A percentile compares a stretch with the other conserved stretches of the same genome.
Conservation (phyloP, 2,329 filamentous ascomycete species). For the Xylaria digitata region DNA sequence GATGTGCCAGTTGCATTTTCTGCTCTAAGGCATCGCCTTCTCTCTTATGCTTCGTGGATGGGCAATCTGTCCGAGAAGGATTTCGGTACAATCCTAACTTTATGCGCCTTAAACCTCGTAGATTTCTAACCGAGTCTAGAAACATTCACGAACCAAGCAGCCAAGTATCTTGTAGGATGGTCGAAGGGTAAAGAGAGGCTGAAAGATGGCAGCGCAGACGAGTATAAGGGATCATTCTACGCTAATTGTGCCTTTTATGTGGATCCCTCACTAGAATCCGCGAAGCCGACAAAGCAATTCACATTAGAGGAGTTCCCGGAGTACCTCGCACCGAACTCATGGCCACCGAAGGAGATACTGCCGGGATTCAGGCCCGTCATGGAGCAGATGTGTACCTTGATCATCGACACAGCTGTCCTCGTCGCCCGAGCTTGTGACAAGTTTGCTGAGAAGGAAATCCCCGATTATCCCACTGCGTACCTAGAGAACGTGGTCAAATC, state of each 20-base stretch:
- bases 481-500: constrained; percentile 87
- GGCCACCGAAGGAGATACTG: constrained; percentile 76
- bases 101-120: neutral
- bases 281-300: constrained; percentile 68
- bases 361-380: constrained; percentile 81
- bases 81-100: constrained; percentile 66
- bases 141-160: constrained; percentile 67
- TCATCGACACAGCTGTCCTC: constrained; percentile 89
- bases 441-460: constrained; percentile 83
- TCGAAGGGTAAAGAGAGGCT: constrained; percentile 85
- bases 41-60: constrained; percentile 90
- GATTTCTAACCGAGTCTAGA: constrained; percentile 47
- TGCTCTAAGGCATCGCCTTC: constrained; percentile 75
- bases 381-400: constrained; percentile 80
- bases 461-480: constrained; percentile 80
- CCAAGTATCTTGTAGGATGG: constrained; percentile 79
- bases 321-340: constrained; percentile 90
- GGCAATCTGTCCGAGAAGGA: constrained; percentile 79
- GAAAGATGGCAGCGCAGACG: constrained; percentile 81
- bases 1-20: constrained; percentile 80
- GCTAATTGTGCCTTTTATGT: constrained; percentile 85
- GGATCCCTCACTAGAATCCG: constrained; percentile 70
- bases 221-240: constrained; percentile 85
- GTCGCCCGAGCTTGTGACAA: constrained; percentile 91
- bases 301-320: constrained; percentile 77